phyloP scores from a whole-genome alignment of 305 asterid genomes.

The Fraxinus angustifolia region DNA sequence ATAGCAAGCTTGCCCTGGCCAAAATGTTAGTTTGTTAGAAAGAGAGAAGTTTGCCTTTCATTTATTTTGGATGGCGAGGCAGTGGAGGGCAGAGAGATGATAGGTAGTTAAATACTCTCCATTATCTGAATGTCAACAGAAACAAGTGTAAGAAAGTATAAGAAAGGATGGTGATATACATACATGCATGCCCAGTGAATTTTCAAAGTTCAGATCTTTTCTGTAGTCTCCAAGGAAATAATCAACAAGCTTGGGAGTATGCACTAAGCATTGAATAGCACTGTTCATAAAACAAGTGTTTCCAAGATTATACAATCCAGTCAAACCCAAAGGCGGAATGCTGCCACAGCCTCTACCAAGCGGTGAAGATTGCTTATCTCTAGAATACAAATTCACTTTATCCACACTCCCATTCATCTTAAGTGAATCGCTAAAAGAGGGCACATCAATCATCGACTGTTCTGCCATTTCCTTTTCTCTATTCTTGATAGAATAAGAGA shows the following conservation, averaged over 20 bases:
- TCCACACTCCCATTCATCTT: conserved; percentile 40
- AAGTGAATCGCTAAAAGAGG: conserved; percentile 36
- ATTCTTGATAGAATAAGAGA: conserved; percentile 33
- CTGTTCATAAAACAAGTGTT: conserved; percentile 87
- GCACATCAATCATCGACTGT: conserved; percentile 26
- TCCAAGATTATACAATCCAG: conserved; percentile 72
- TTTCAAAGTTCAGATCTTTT: conserved; percentile 60
- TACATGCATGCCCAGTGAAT: conserved; percentile 71
- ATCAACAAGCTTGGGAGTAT: conserved; percentile 66
- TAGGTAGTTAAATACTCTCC: conserved; percentile 5
- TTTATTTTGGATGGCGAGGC: not conserved
- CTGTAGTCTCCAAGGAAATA: conserved; percentile 74
- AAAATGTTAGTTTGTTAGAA: conserved; percentile 18
- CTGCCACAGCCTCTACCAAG: conserved; percentile 26
- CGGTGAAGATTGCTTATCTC: conserved; percentile 24
- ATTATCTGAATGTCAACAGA: not conserved
- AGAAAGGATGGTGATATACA: conserved; percentile 20
- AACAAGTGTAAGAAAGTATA: not conserved
- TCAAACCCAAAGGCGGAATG: conserved; percentile 54
- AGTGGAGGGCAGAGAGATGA: not conserved
- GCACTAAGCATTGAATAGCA: conserved; percentile 75
- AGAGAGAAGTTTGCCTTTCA: not conserved
- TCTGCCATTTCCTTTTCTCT: conserved; percentile 33
- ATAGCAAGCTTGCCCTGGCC: conserved; percentile 77
- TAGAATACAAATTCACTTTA: conserved; percentile 26